phyloP scores from a whole-genome alignment of 2,329 filamentous ascomycete species.

The Monosporascus cannonballus region DNA sequence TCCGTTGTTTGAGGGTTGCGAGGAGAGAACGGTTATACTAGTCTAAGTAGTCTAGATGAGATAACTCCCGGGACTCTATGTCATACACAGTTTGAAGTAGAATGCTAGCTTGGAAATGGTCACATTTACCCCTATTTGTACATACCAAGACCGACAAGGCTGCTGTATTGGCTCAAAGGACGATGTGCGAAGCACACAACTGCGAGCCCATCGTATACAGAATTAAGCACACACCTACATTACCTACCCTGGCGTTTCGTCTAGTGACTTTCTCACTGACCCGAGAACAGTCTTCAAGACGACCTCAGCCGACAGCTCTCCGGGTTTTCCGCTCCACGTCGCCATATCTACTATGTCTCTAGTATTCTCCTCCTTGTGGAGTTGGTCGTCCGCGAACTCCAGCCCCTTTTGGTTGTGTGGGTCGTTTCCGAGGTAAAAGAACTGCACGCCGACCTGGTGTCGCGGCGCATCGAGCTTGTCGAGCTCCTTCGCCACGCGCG shows the following conservation, averaged over 20 bases:
- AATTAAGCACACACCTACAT: not conserved
- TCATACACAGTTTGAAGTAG: too few species aligned
- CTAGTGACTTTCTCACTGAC: conserved; percentile 35
- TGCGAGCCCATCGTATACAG: too few species aligned
- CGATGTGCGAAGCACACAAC: too few species aligned
- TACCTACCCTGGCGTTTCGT: conserved; percentile 9
- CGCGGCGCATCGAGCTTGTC: conserved; percentile 53
- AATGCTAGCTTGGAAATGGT: too few species aligned
- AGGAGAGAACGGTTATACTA: too few species aligned
- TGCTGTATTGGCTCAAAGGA: too few species aligned
- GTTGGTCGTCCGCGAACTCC: conserved; percentile 56
- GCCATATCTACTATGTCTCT: conserved; percentile 72
- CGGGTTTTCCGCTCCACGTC: conserved; percentile 41
- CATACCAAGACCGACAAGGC: too few species aligned
- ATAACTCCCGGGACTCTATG: too few species aligned
- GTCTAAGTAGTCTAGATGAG: too few species aligned
- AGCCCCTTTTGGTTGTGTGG: conserved; percentile 48
- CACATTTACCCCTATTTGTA: too few species aligned
- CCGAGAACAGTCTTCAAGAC: conserved; percentile 64
- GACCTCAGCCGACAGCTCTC: conserved; percentile 49
- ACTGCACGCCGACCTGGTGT: conserved; percentile 69
- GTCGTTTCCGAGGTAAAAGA: conserved; percentile 68
- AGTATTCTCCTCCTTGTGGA: conserved; percentile 42
- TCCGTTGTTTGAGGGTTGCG: too few species aligned
- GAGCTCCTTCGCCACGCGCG: conserved; percentile 53